Percentiles rank a stretch among this genome's conserved stretches.
Conservation (phyloP, 176 grass and related monocot species). For the Carex scoparia region DNA sequence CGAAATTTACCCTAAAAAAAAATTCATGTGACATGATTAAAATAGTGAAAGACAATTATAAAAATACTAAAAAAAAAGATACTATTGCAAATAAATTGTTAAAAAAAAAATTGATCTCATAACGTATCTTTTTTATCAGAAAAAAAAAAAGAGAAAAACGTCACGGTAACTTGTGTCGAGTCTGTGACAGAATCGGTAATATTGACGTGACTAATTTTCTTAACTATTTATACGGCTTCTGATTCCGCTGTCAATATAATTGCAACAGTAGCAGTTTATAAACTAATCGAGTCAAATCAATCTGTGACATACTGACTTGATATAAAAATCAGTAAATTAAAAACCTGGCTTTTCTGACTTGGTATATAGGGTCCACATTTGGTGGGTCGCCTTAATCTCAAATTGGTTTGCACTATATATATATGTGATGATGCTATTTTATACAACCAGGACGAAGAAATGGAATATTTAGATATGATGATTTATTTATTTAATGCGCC, state of each 20-base stretch:
- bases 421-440: background rate
- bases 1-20: too few relatives aligned
- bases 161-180: too few relatives aligned
- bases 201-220: too few relatives aligned
- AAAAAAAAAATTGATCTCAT: too few relatives aligned
- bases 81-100: too few relatives aligned
- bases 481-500: background rate
- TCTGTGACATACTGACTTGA: background rate
- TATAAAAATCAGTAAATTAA: background rate
- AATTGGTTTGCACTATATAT: background rate
- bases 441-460: background rate
- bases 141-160: too few relatives aligned
- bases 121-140: too few relatives aligned
- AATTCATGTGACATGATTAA: too few relatives aligned
- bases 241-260: background rate
- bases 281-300: background rate
- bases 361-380: background rate
- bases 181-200: too few relatives aligned
- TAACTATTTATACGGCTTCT: background rate
- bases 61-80: too few relatives aligned
- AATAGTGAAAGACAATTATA: too few relatives aligned
- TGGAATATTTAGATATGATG: slow-evolving; percentile 7
- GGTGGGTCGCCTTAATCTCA: background rate
- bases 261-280: background rate
- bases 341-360: background rate